phyloP scores from a whole-genome alignment of 1,284 basidiomycete genomes.

The Leccinum subspadiceum region DNA sequence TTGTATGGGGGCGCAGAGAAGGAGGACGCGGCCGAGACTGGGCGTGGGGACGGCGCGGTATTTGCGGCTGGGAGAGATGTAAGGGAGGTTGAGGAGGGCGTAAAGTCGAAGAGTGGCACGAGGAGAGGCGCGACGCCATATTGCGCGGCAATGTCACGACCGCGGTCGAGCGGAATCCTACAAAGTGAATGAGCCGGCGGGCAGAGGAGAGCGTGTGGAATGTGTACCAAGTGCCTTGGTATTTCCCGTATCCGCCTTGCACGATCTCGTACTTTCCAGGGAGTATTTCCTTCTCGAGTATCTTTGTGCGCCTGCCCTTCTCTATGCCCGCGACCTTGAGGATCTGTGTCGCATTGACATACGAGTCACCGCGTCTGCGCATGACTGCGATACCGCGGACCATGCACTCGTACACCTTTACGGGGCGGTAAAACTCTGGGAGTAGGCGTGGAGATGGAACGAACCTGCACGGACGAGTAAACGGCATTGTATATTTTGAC shows the following conservation, averaged over 20 bases:
- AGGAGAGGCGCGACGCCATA: constrained; percentile 86
- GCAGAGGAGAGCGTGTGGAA: constrained; percentile 4
- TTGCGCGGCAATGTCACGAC: constrained; percentile 85
- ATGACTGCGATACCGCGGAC: constrained; percentile 98
- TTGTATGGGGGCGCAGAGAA: constrained; percentile 45
- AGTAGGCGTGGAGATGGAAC: constrained; percentile 14
- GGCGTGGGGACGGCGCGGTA: constrained; percentile 48
- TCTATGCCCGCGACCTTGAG: constrained; percentile 98
- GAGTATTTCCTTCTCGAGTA: constrained; percentile 96
- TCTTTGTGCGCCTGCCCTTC: constrained; percentile 95
- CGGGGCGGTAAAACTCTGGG: constrained; percentile 16
- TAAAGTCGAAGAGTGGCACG: constrained; percentile 88
- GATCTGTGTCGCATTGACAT: constrained; percentile 97
- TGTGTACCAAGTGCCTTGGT: constrained; percentile 95
- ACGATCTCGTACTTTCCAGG: constrained; percentile 98
- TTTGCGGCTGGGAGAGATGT: constrained; percentile 54
- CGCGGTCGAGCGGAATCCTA: constrained; percentile 92
- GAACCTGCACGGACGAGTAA: constrained; percentile 81
- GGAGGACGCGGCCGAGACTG: constrained; percentile 53
- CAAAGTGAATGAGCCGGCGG: constrained; percentile 13
- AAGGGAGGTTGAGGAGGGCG: constrained; percentile 70
- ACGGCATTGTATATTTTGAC: constrained; percentile 89
- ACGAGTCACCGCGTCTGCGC: constrained; percentile 92
- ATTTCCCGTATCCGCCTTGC: constrained; percentile 98
- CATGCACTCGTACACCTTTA: constrained; percentile 92